phyloP scores from a whole-genome alignment of 805 yeast species.

The Citeromyces matritensis region DNA sequence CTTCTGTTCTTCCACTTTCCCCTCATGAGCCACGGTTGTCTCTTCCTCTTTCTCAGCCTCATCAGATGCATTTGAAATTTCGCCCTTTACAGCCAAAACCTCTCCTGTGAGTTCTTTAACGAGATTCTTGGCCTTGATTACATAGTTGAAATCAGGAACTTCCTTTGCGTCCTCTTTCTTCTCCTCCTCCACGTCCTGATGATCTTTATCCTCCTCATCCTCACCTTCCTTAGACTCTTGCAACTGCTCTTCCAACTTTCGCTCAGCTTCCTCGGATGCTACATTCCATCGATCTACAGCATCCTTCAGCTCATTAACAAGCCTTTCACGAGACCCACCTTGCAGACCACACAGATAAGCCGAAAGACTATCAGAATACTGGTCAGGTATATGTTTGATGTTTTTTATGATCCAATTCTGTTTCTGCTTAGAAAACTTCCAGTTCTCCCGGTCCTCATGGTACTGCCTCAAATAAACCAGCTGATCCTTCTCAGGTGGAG shows the following conservation, averaged over 20 bases:
- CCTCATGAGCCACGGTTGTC: slow-evolving; percentile 5
- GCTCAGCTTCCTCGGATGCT: slow-evolving; percentile 23
- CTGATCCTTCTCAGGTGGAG: slow-evolving; percentile 72
- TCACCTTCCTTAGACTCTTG: slow-evolving; percentile 7
- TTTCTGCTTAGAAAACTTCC: slow-evolving; percentile 82
- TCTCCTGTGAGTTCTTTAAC: slow-evolving; percentile 19
- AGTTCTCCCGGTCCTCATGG: slow-evolving; percentile 34
- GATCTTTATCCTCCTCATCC: slow-evolving; percentile 9
- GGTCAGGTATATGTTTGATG: slow-evolving; percentile 31
- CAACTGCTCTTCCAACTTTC: slow-evolving; percentile 19
- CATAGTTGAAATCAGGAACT: slow-evolving; percentile 20
- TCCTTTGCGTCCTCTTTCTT: slow-evolving; percentile 3
- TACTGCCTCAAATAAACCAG: slow-evolving; percentile 47
- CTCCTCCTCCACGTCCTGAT: slow-evolving; percentile 5
- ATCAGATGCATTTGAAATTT: slow-evolving; percentile 8
- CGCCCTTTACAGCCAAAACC: slow-evolving; percentile 17
- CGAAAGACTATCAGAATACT: slow-evolving; percentile 34
- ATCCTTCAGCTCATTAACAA: slow-evolving; percentile 29
- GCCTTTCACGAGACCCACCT: slow-evolving; percentile 54
- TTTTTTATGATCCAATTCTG: slow-evolving; percentile 76
- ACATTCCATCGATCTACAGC: slow-evolving; percentile 44
- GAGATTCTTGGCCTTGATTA: slow-evolving; percentile 22
- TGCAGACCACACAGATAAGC: slow-evolving; percentile 45
- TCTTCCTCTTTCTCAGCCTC: slow-evolving; percentile 4
- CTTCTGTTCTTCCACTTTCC: slow-evolving; percentile 4